Evolutionary conservation across 2,329 filamentous ascomycete species (phyloP).

Genomic region (Didymosphaeria variabile): DNA sequence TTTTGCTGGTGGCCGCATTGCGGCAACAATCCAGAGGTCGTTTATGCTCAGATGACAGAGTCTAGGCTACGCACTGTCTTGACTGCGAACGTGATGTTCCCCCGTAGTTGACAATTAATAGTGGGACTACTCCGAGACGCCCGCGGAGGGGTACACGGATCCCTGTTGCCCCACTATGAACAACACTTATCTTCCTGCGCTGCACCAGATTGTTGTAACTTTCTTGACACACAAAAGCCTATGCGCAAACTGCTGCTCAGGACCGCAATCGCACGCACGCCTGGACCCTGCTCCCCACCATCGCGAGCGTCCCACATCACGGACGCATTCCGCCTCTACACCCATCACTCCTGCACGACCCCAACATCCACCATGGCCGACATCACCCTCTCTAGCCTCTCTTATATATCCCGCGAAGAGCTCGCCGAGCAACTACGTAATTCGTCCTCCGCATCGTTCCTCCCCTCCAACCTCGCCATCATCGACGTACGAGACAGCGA

Average conservation of each 20-base stretch:
- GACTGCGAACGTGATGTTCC: background rate
- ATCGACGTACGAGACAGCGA: slow-evolving; percentile 93
- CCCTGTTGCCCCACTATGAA: slow-evolving; percentile 13
- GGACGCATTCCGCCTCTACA: slow-evolving; percentile 29
- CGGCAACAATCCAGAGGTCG: background rate
- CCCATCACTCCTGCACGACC: slow-evolving; percentile 20
- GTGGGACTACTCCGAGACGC: too few relatives aligned
- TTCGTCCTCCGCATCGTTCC: slow-evolving; percentile 33
- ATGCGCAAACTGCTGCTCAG: slow-evolving; percentile 6
- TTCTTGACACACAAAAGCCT: background rate
- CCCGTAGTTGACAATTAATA: background rate
- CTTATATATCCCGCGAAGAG: slow-evolving; percentile 71
- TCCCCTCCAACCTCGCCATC: slow-evolving; percentile 66
- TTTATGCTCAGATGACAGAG: background rate
- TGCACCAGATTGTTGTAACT: background rate
- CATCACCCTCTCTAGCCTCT: slow-evolving; percentile 69
- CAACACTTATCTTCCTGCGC: background rate
- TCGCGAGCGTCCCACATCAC: slow-evolving; percentile 18
- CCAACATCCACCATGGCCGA: slow-evolving; percentile 53
- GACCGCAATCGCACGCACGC: background rate
- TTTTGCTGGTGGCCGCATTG: background rate
- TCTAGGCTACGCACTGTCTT: background rate
- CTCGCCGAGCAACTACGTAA: slow-evolving; percentile 62
- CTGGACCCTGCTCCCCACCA: background rate
- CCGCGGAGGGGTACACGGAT: too few relatives aligned